These are phyloP conservation scores for Stagonosporopsis rhizophila DNA, from an alignment of 2,329 filamentous ascomycete genomes.

Conservation along the genomic window DNA sequence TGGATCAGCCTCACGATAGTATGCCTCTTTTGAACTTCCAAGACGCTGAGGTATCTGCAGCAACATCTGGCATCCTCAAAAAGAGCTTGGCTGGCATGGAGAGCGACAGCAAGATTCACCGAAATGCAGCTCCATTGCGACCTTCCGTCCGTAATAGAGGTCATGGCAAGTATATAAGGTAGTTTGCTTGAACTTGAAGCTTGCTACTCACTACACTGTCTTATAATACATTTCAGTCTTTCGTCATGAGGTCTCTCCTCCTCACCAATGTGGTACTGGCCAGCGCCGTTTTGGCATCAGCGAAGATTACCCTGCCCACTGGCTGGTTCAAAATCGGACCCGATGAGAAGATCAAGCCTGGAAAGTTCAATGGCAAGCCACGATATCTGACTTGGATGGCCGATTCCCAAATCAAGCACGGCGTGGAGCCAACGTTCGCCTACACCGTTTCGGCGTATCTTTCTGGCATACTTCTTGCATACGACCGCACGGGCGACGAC, in stretches of 20 bases:
- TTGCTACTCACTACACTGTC: background rate
- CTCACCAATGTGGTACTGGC: conserved; percentile 11
- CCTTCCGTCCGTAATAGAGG: background rate
- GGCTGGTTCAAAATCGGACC: conserved; percentile 27
- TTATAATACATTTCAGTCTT: background rate
- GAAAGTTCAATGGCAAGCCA: conserved; percentile 20
- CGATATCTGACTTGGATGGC: conserved; percentile 32
- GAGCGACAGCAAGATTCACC: background rate
- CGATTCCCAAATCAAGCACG: conserved; percentile 31
- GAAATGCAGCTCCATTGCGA: background rate
- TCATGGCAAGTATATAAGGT: background rate
- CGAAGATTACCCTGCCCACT: conserved; percentile 20
- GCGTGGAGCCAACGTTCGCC: conserved; percentile 26
- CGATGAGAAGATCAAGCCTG: conserved; percentile 16
- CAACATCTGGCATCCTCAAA: background rate
- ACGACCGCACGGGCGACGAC: conserved; percentile 24
- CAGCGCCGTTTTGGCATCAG: conserved; percentile 18
- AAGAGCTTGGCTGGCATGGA: conserved; percentile 6
- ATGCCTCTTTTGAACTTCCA: background rate
- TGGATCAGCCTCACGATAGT: conserved; percentile 5
- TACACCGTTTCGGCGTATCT: conserved; percentile 29
- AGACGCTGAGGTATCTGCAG: conserved; percentile 1
- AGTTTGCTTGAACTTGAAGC: background rate
- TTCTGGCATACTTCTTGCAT: conserved; percentile 26
- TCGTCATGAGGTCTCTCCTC: conserved; percentile 18